Evolutionary conservation across 164 flowering plant genomes (phyloP), one percentile per base, ranked within the genome.

Genomic region (Umbilicus rupestris): DNA sequence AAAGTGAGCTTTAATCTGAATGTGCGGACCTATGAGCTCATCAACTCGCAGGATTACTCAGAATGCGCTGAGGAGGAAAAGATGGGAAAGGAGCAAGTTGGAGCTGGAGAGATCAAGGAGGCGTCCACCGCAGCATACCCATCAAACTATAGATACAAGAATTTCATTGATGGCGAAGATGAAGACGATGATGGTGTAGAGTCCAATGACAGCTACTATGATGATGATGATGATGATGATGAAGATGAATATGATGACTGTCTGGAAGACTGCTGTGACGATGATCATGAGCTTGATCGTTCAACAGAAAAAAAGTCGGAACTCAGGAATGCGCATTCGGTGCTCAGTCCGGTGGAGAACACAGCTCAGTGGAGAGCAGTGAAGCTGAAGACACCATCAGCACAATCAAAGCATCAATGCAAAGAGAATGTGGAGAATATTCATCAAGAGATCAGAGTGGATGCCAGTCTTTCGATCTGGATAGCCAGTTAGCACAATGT

Each of bases 381-480:
- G 24, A 83, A 79, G 67, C 79, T 76, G 60, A 79, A 39, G 72
- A 69, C 69, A 41, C 62, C 39, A 28, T 50, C 64, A 49, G 20
- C 66, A 12, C n/a, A 39, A 2, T 6, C 59, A 26, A 52, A 9
- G 17, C 59, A 52, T 20, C 29, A 20, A 50, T 50, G 57, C 57
- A 50, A 10, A 66, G 74, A 67, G 22, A 62, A 62, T 62, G 42
- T 10, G 26, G 64, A 33, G 3, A 42, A 33, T 20, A 33, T 62
- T 24, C 76, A 70, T 84, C 82, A 45, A 44, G 76, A 28, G 72
- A 78, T 26, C 9, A 24, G 59, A 4, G 88, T 85, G 2, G 82
- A 84, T 67, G 70, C 83, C 0, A 85, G 93, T 77, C 87, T 87
- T 46, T 87, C 93, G 26, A 84, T 41, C 47, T 80, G 83, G 81